Evolutionary conservation across 371 early-diverging fungal genomes (phyloP).

Genomic region (Circinella minor): DNA sequence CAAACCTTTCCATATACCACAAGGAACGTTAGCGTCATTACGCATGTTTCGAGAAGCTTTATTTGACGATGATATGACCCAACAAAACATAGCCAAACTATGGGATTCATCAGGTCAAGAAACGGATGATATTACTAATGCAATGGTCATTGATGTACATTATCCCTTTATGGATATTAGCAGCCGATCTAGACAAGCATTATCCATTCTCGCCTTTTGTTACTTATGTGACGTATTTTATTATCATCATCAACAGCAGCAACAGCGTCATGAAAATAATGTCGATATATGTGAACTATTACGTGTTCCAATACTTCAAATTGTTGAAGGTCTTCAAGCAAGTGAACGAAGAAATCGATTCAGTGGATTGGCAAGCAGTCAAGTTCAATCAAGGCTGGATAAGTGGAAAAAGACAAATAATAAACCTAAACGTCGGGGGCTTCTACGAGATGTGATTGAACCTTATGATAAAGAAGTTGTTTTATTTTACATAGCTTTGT

Average conservation of each 20-base stretch:
- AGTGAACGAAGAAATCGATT: conserved; percentile 12
- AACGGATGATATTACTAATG: not conserved
- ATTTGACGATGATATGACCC: not conserved
- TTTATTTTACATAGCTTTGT: not conserved
- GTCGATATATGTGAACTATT: conserved; percentile 15
- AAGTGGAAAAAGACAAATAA: conserved; percentile 21
- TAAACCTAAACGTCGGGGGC: conserved; percentile 8
- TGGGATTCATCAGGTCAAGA: not conserved
- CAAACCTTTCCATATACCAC: not conserved
- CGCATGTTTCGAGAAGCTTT: not conserved
- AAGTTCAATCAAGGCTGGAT: conserved; percentile 10
- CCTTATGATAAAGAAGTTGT: conserved; percentile 4
- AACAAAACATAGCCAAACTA: not conserved
- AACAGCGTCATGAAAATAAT: not conserved
- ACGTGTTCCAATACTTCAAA: conserved; percentile 24
- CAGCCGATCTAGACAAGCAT: conserved; percentile 10
- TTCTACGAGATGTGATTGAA: conserved; percentile 16
- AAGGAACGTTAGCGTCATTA: not conserved
- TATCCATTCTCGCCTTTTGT: conserved; percentile 19
- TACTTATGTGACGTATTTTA: conserved; percentile 19
- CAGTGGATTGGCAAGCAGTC: conserved; percentile 1
- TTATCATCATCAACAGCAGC: not conserved
- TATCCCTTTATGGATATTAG: conserved; percentile 19
- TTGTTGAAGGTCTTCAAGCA: conserved; percentile 22
- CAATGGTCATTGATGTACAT: conserved; percentile 12